Percentiles rank a stretch among this genome's conserved stretches.
phyloP scores from a whole-genome alignment of 2,329 filamentous ascomycete species.

The Diaporthe australafricana region DNA sequence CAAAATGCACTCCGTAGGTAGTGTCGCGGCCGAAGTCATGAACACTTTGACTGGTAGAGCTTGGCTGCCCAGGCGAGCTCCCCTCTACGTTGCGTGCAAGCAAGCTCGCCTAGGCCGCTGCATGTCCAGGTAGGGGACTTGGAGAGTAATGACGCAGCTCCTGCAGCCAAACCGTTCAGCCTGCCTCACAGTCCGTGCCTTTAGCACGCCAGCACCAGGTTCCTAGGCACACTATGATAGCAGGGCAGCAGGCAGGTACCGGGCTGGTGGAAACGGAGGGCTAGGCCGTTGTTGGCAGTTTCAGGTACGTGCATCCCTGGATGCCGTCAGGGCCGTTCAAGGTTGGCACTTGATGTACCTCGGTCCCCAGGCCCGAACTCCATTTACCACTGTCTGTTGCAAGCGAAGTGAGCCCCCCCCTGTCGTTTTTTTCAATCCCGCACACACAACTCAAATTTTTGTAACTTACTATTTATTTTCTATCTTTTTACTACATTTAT shows the following conservation, averaged over 20 bases:
- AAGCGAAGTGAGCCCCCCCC: too few species aligned
- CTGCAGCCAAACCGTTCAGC: background rate
- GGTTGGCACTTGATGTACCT: background rate
- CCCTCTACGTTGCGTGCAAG: background rate
- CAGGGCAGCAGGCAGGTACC: slow-evolving; percentile 6
- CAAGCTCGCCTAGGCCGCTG: background rate
- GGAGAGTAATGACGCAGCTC: slow-evolving; percentile 14
- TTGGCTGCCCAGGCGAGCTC: slow-evolving; percentile 8
- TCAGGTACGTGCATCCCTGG: background rate
- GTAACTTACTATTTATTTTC: too few species aligned
- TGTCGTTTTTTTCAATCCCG: too few species aligned
- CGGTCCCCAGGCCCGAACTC: slow-evolving; percentile 4
- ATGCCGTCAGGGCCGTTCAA: too few species aligned
- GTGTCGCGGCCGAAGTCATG: slow-evolving; percentile 4
- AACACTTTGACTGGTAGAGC: slow-evolving; percentile 8
- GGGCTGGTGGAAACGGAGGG: slow-evolving; percentile 5
- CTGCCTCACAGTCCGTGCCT: slow-evolving; percentile 8
- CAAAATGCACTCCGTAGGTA: slow-evolving; percentile 7
- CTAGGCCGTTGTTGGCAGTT: background rate
- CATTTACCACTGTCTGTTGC: slow-evolving; percentile 18
- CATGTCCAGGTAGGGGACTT: background rate
- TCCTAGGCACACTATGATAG: too few species aligned
- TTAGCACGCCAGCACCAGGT: slow-evolving; percentile 2
- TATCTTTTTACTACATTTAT: too few species aligned
- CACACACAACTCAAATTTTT: too few species aligned